A percentile compares a stretch with the other conserved stretches of the same genome.
Conservation (phyloP, 2,329 filamentous ascomycete species). For the Hypoxylon sp. region DNA sequence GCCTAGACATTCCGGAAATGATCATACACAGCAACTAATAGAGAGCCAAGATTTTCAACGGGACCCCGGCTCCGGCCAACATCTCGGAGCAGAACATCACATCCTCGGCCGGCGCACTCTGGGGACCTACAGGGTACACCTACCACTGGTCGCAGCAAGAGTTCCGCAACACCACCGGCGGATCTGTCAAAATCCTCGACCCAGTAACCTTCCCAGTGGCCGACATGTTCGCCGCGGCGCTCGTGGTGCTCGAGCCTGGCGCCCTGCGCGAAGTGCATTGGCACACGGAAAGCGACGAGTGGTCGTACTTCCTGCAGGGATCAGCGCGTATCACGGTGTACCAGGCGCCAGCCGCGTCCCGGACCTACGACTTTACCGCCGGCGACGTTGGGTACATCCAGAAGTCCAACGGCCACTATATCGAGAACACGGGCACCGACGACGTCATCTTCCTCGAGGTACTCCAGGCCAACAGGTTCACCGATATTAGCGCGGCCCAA, state of each 20-base stretch:
- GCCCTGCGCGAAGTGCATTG: constrained; percentile 76
- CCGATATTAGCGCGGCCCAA: constrained; percentile 70
- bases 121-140: constrained; percentile 60
- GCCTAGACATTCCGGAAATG: not conserved
- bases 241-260: constrained; percentile 72
- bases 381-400: constrained; percentile 74
- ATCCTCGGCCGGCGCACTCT: constrained; percentile 61
- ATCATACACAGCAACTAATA: constrained; percentile 11
- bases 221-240: constrained; percentile 67
- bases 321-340: constrained; percentile 71
- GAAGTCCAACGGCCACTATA: constrained; percentile 68
- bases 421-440: constrained; percentile 73
- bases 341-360: constrained; percentile 63
- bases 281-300: constrained; percentile 73
- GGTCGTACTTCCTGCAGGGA: constrained; percentile 72
- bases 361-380: constrained; percentile 72
- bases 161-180: constrained; percentile 67
- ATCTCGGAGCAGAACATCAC: constrained; percentile 65
- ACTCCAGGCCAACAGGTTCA: constrained; percentile 66
- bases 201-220: constrained; percentile 71
- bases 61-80: constrained; percentile 63
- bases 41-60: constrained; percentile 63
- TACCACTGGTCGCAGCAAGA: constrained; percentile 68
- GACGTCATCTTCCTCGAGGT: constrained; percentile 74
- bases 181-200: constrained; percentile 73